Evolutionary conservation across 345 rosid genomes (phyloP), one percentile per base, ranked within the genome.

Genomic region (Aegle marmelos): DNA sequence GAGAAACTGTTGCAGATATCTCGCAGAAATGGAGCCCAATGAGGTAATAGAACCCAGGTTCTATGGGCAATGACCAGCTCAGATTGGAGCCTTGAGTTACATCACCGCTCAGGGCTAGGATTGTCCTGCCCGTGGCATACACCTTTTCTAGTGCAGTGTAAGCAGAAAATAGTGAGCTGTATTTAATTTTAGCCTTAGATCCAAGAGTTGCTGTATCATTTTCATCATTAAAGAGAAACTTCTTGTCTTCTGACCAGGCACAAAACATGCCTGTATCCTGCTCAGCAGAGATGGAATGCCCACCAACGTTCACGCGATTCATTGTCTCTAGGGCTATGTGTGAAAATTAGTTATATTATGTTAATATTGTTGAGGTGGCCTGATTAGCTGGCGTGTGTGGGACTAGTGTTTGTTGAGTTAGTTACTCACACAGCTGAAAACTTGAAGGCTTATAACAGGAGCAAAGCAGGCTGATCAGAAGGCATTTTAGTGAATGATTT

Each of bases 21-120:
- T 83, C 85, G 27, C 80, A 81, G 64, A 83, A 86, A 70, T 83
- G 86, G 19, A 83, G 78, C 74, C 86, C 71, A 39, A 86, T 61
- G 64, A 86, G 60, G 82, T 83, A 83, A 48, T 22, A 13, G 76
- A 83, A 86, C 0, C 81, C 76, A 1, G 77, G 34, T 21, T 86
- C 85, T 8, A 83, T 76, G 9, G 69, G 31, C 56, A 84, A 79
- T 13, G 33, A 61, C 87, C 83, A 81, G 16, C 77, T 79, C 41
- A 84, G 25, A 39, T 79, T 81, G 57, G 34, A 81, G 6, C 57
- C 48, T 58, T 4, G 28, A 45, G 6, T 16, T 9, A 11, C 9
- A 10, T 13, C 6, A 7, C 13, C 34, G 2, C 11, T 37, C 3
- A 25, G 59, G 27, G 63, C 73, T 65, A 75, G 14, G 53, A 45